A percentile compares a stretch with the other conserved stretches of the same genome.
These are phyloP conservation scores for Aspergillus brasiliensis DNA, from an alignment of 2,329 filamentous ascomycete genomes.

Conservation along the genomic window DNA sequence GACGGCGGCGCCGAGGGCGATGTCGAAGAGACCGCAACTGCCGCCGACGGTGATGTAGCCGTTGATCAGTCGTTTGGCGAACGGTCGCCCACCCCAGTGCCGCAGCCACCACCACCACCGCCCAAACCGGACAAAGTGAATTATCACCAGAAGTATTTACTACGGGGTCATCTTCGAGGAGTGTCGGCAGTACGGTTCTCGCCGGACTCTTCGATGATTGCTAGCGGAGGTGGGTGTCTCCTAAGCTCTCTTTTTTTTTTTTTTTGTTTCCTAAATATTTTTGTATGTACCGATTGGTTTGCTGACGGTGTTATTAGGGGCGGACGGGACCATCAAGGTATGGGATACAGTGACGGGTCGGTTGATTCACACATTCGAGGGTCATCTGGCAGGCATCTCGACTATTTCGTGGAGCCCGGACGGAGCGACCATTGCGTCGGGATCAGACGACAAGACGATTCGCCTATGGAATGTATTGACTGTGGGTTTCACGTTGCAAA, in stretches of 20 bases:
- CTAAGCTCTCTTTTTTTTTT: no score
- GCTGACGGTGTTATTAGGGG: slow-evolving; percentile 51
- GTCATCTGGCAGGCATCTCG: slow-evolving; percentile 89
- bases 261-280: no score
- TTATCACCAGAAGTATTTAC: slow-evolving; percentile 69
- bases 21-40: slow-evolving; percentile 23
- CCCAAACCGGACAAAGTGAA: slow-evolving; percentile 61
- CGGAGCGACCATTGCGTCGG: slow-evolving; percentile 81
- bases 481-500: slow-evolving; percentile 32
- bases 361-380: slow-evolving; percentile 85
- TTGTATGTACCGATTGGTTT: not conserved
- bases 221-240: slow-evolving; percentile 67
- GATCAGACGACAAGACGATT: slow-evolving; percentile 95
- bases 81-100: slow-evolving; percentile 40
- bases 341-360: slow-evolving; percentile 80
- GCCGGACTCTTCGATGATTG: slow-evolving; percentile 85
- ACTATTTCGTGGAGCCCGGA: slow-evolving; percentile 95
- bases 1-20: slow-evolving; percentile 14
- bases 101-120: slow-evolving; percentile 42
- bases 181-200: slow-evolving; percentile 88
- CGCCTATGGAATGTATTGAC: slow-evolving; percentile 78
- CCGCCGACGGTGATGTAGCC: slow-evolving; percentile 18
- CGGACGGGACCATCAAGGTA: slow-evolving; percentile 87
- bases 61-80: slow-evolving; percentile 26
- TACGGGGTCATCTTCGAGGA: slow-evolving; percentile 76